Evolutionary conservation across 257 asterid genomes (phyloP).

Genomic region (Ajuga chamaepitys): DNA sequence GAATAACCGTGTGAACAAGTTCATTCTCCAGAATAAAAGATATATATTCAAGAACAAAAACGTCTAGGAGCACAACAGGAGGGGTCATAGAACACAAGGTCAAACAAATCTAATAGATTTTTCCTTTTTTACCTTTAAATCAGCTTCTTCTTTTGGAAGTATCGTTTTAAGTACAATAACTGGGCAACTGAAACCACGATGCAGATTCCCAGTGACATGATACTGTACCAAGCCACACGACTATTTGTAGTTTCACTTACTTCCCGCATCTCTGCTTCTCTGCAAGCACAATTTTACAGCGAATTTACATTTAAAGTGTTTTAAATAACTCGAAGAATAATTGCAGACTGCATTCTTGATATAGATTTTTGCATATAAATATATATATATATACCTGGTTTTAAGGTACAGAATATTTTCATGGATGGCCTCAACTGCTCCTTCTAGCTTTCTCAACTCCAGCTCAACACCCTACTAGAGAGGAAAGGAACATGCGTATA

Average conservation of each 20-base stretch:
- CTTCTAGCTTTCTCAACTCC: constrained; percentile 72
- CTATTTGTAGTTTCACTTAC: constrained; percentile 75
- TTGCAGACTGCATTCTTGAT: not conserved
- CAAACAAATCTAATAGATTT: constrained; percentile 8
- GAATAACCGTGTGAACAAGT: not conserved
- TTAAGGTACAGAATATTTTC: constrained; percentile 72
- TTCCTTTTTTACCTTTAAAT: constrained; percentile 33
- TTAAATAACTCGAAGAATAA: not conserved
- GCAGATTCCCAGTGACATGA: constrained; percentile 78
- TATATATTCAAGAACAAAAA: constrained; percentile 15
- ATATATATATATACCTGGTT: constrained; percentile 42
- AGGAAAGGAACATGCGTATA: constrained; percentile 9
- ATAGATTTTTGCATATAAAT: not conserved
- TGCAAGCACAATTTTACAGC: constrained; percentile 19
- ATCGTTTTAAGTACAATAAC: constrained; percentile 53
- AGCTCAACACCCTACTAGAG: constrained; percentile 68
- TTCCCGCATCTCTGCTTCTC: constrained; percentile 81
- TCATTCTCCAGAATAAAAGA: not conserved
- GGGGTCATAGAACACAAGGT: constrained; percentile 15
- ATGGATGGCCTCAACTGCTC: constrained; percentile 90
- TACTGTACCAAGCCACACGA: constrained; percentile 83
- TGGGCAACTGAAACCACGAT: constrained; percentile 52
- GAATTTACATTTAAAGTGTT: not conserved
- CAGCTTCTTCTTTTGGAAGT: constrained; percentile 89
- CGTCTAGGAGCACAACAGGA: constrained; percentile 5